Base-by-base conservation (phyloP, 2,329 filamentous ascomycete genomes). In the Botrytis cinerea region DNA sequence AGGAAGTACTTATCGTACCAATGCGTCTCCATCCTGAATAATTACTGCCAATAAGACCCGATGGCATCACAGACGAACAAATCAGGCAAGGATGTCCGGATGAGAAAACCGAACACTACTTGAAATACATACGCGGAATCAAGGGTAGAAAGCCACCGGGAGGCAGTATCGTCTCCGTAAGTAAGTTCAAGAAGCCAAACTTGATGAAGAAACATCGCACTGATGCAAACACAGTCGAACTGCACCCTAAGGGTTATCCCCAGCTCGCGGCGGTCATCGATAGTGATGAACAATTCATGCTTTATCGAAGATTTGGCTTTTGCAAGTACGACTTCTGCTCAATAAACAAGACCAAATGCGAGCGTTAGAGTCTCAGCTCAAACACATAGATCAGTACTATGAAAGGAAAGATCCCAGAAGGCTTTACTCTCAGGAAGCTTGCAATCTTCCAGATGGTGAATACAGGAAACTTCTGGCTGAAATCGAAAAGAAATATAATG, bases 301-400 rank as follows among this genome's bases (percentile, higher is more conserved):
- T 84, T 3, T 85, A 83, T 74, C 80, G 83, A 9, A 78, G 82
- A 0, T 84, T 84, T 68, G 82, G 82, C 43, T 4, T 82, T 73
- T 84, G 0, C 82, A 83, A 64, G 75, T 81, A 1, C 78, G 84
- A 0, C 62, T 85, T 0, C 59, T 45, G 14, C 43, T 78, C 9
- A 43, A 77, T 14, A 78, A 77, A 61, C 76, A 78, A 73, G 76
- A 76, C 51, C 70, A 76, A 64, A 22, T 78, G 14, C 25, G 75
- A 51, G 71, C 51, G 20, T 35, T 77, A 2, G 77, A 78, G 43
- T 5, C 35, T 16, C 51, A 61, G 2, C 72, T 78, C 1, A 66
- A 73, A 69, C 32, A 51, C 1, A 54, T 75, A 16, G 77, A 78
- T 40, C 32, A 61, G 20, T 25, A 32, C 14, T 74, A 78, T 64